Percentiles rank a stretch among this genome's conserved stretches.
Evolutionary conservation across 2,329 filamentous ascomycete species (phyloP).

Genomic region (Neofusicoccum parvum): DNA sequence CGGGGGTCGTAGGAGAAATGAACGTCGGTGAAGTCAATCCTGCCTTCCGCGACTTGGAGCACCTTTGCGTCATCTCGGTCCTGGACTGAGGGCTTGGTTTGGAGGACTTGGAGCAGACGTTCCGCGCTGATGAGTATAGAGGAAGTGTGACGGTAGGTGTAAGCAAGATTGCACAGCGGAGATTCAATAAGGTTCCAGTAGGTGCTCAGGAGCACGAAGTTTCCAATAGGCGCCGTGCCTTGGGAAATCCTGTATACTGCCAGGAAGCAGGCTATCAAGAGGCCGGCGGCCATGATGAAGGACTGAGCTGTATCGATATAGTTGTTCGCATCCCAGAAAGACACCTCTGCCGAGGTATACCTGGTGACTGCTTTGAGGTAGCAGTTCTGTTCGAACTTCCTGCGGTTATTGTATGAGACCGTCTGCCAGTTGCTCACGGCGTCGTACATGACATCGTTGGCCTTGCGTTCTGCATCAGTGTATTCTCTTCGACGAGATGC

Average conservation of each 20-base stretch:
- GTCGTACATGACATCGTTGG: conserved; percentile 59
- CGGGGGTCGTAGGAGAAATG: conserved; percentile 55
- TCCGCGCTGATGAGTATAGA: conserved; percentile 66
- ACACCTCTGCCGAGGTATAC: conserved; percentile 36
- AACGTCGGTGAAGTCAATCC: conserved; percentile 50
- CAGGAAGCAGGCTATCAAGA: conserved; percentile 53
- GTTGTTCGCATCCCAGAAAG: conserved; percentile 29
- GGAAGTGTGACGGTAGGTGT: conserved; percentile 52
- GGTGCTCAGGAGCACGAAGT: conserved; percentile 65
- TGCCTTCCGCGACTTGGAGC: conserved; percentile 54
- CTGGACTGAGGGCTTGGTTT: conserved; percentile 58
- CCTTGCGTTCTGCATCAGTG: conserved; percentile 49
- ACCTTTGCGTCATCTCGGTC: conserved; percentile 52
- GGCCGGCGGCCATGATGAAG: conserved; percentile 51
- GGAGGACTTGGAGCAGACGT: conserved; percentile 59
- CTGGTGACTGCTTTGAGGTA: conserved; percentile 46
- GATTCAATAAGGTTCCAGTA: conserved; percentile 60
- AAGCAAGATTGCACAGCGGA: conserved; percentile 55
- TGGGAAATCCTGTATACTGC: conserved; percentile 57
- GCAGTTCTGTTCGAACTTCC: conserved; percentile 54
- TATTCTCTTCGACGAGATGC: conserved; percentile 45
- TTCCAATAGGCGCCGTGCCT: conserved; percentile 56
- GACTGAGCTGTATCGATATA: conserved; percentile 45
- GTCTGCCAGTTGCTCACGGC: conserved; percentile 63
- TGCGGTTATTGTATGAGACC: conserved; percentile 61